Evolutionary conservation across 2,329 filamentous ascomycete genomes (phyloP).

Genomic region (Thermothelomyces thermophilus): DNA sequence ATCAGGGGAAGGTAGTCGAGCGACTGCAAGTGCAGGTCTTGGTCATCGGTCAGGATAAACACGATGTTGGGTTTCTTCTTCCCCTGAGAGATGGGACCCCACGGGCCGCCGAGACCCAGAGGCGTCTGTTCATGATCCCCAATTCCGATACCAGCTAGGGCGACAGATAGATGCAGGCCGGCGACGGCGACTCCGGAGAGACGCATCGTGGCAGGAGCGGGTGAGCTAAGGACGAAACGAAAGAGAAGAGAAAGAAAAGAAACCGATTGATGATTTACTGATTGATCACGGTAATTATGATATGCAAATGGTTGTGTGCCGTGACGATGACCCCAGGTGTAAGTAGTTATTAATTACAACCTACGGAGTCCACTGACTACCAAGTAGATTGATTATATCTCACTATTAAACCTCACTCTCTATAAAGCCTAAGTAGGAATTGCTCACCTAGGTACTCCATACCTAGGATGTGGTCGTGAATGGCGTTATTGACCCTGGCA

Average conservation of each 20-base stretch:
- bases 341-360: no score
- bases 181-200: slow-evolving; percentile 15
- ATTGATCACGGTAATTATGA: no score
- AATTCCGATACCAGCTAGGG: not conserved
- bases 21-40: slow-evolving; percentile 55
- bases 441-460: no score
- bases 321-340: no score
- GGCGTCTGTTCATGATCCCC: slow-evolving; percentile 12
- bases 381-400: no score
- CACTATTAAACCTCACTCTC: no score
- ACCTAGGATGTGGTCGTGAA: slow-evolving; percentile 6
- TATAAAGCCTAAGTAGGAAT: no score
- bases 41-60: slow-evolving; percentile 59
- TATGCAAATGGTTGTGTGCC: no score
- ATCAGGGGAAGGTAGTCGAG: slow-evolving; percentile 51
- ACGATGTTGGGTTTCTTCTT: slow-evolving; percentile 45
- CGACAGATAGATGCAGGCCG: slow-evolving; percentile 15
- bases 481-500: slow-evolving; percentile 13
- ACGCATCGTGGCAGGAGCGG: slow-evolving; percentile 13
- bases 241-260: no score
- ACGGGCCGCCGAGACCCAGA: not conserved
- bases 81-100: not conserved
- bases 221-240: not conserved
- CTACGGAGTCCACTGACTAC: no score
- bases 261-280: no score